phyloP scores from a whole-genome alignment of 495 filamentous ascomycete species.

The Lindgomyces ingoldianus region DNA sequence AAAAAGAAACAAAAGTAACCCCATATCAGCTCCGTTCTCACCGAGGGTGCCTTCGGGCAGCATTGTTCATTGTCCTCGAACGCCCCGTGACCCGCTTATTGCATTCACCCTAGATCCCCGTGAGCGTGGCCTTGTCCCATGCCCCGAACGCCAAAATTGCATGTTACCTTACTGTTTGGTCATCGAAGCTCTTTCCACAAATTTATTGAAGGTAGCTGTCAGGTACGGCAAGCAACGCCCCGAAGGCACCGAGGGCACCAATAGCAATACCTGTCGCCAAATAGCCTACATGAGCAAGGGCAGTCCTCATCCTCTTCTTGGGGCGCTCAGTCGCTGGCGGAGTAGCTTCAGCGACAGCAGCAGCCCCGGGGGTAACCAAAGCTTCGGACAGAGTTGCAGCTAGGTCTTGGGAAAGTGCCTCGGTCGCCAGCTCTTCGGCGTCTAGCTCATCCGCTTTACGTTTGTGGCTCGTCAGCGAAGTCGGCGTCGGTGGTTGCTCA shows the following conservation, averaged over 20 bases:
- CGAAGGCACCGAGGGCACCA: constrained; percentile 4
- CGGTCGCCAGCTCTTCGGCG: not conserved
- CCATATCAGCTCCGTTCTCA: not conserved
- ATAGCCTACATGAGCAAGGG: not conserved
- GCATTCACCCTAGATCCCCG: not conserved
- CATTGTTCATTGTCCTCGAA: not conserved
- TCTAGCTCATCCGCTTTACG: constrained; percentile 26
- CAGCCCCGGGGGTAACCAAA: not conserved
- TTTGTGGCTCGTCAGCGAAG: constrained; percentile 10
- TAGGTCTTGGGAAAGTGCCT: not conserved
- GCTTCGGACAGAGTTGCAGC: not conserved
- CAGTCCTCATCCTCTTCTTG: constrained; percentile 3
- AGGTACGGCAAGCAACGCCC: constrained; percentile 7
- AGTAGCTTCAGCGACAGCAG: not conserved
- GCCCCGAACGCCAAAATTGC: not conserved
- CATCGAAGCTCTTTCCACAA: not conserved
- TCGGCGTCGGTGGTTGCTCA: constrained; percentile 14
- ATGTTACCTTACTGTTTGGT: not conserved
- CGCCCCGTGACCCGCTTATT: not conserved
- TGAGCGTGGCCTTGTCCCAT: not conserved
- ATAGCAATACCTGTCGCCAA: constrained; percentile 7
- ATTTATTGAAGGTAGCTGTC: constrained; percentile 20
- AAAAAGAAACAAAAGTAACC: not conserved
- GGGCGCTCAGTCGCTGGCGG: not conserved
- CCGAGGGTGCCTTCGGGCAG: not conserved